These are phyloP conservation scores for Debaryomyces nepalensis DNA, from an alignment of 1,139 yeast species.

Conservation along the genomic window DNA sequence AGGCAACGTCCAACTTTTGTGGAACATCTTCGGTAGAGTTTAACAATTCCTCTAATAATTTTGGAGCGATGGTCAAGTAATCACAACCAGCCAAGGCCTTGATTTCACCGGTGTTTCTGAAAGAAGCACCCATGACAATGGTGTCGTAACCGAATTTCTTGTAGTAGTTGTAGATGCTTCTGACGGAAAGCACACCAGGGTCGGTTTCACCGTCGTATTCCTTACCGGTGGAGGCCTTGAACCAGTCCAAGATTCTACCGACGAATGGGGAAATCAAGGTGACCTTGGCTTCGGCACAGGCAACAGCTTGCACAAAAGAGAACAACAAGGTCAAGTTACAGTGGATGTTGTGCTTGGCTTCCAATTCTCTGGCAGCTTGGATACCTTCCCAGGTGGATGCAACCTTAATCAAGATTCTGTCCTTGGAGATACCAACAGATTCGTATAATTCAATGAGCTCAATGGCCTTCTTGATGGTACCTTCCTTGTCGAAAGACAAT, in stretches of 20 bases:
- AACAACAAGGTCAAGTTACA: slow-evolving; percentile 93
- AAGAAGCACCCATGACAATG: slow-evolving; percentile 99
- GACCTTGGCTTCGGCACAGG: slow-evolving; percentile 97
- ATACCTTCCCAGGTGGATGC: slow-evolving; percentile 99
- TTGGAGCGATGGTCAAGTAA: slow-evolving; percentile 94
- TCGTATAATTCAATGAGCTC: slow-evolving; percentile 85
- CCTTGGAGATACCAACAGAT: slow-evolving; percentile 81
- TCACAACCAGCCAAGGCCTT: slow-evolving; percentile 97
- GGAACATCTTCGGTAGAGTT: slow-evolving; percentile 82
- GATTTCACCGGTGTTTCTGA: slow-evolving; percentile 97
- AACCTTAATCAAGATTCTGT: slow-evolving; percentile 90
- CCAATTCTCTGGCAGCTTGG: slow-evolving; percentile 96
- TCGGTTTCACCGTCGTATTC: slow-evolving; percentile 79
- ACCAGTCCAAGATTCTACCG: slow-evolving; percentile 99
- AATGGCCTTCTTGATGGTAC: slow-evolving; percentile 88
- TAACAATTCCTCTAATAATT: slow-evolving; percentile 84
- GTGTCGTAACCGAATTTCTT: slow-evolving; percentile 96
- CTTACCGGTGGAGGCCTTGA: slow-evolving; percentile 93
- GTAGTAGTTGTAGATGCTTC: slow-evolving; percentile 92
- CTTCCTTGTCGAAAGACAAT: slow-evolving; percentile 92
- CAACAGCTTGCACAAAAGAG: slow-evolving; percentile 97
- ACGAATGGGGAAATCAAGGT: slow-evolving; percentile 98
- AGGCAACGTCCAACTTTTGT: slow-evolving; percentile 70
- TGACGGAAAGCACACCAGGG: slow-evolving; percentile 96
- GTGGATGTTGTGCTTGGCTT: slow-evolving; percentile 88